Percentiles rank a stretch among this genome's conserved stretches.
Conservation (phyloP, 2,329 filamentous ascomycete species). For the Periconia sp. region DNA sequence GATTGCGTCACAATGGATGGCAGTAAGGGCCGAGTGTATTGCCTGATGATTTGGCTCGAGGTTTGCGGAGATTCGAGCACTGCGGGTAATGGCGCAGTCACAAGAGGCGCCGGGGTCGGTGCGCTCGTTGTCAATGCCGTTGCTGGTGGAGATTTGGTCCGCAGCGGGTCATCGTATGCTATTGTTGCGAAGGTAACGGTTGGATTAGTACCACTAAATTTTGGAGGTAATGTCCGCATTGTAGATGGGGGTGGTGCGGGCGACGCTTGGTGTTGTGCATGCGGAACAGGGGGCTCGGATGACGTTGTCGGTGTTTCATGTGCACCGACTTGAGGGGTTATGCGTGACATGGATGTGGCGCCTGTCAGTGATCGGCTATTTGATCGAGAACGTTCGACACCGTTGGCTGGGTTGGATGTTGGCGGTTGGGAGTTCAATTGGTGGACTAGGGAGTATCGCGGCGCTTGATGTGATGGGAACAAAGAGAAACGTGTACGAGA, state of each 20-base stretch:
- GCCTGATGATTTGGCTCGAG: background rate
- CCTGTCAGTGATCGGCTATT: slow-evolving; percentile 3
- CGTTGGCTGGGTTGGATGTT: background rate
- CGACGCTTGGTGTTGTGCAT: background rate
- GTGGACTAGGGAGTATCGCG: slow-evolving; percentile 5
- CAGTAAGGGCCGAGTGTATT: no score
- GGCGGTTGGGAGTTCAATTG: slow-evolving; percentile 3
- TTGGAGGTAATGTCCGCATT: background rate
- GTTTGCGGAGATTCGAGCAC: background rate
- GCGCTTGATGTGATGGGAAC: slow-evolving; percentile 5
- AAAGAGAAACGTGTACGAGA: slow-evolving; percentile 9
- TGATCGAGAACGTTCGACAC: slow-evolving; percentile 1
- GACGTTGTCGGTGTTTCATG: slow-evolving; percentile 7
- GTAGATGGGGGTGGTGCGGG: background rate
- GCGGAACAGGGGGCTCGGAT: background rate
- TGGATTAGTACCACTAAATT: background rate
- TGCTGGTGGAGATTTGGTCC: slow-evolving; percentile 1
- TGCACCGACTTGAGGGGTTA: background rate
- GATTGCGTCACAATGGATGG: background rate
- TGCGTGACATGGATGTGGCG: slow-evolving; percentile 8
- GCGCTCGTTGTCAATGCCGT: slow-evolving; percentile 6
- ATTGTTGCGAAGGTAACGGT: slow-evolving; percentile 2
- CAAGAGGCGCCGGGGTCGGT: slow-evolving; percentile 7
- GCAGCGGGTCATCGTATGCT: slow-evolving; percentile 7
- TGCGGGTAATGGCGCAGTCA: background rate